Percentiles rank a stretch among this genome's conserved stretches.
Evolutionary conservation across 371 early-diverging fungal genomes (phyloP).

Genomic region (Rhizopus sp.): DNA sequence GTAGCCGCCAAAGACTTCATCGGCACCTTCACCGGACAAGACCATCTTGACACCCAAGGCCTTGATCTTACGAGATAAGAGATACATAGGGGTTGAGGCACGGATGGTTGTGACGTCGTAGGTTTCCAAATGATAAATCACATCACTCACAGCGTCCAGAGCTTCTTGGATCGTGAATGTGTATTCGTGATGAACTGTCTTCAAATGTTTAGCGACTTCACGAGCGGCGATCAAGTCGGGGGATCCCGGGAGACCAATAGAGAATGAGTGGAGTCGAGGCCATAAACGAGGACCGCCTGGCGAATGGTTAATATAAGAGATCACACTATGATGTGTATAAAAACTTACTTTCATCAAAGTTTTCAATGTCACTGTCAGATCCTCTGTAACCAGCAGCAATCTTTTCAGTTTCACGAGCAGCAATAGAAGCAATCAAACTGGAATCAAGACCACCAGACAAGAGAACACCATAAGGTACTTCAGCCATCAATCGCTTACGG

Average conservation of each 20-base stretch:
- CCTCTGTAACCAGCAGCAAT: constrained; percentile 33
- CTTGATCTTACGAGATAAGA: constrained; percentile 94
- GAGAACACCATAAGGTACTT: constrained; percentile 96
- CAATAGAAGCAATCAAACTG: constrained; percentile 91
- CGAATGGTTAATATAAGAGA: background rate
- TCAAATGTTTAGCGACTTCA: constrained; percentile 85
- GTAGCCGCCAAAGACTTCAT: constrained; percentile 97
- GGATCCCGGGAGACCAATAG: constrained; percentile 92
- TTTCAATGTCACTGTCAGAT: constrained; percentile 45
- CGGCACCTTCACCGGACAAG: constrained; percentile 93
- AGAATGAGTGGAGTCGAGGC: constrained; percentile 94
- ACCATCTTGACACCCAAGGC: constrained; percentile 99
- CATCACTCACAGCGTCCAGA: constrained; percentile 92
- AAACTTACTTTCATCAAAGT: constrained; percentile 70
- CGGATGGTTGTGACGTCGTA: constrained; percentile 99
- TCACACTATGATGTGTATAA: too few relatives aligned
- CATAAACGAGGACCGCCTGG: constrained; percentile 62
- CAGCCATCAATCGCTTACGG: constrained; percentile 94
- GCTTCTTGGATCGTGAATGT: constrained; percentile 96
- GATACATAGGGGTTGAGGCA: constrained; percentile 97
- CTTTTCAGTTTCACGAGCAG: constrained; percentile 78
- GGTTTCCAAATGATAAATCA: constrained; percentile 95
- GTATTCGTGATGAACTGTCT: constrained; percentile 92
- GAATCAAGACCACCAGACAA: constrained; percentile 95
- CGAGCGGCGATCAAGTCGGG: constrained; percentile 93